Base-by-base conservation (phyloP, 176 grass and related monocot genomes). In the Phoenix dactylifera region DNA sequence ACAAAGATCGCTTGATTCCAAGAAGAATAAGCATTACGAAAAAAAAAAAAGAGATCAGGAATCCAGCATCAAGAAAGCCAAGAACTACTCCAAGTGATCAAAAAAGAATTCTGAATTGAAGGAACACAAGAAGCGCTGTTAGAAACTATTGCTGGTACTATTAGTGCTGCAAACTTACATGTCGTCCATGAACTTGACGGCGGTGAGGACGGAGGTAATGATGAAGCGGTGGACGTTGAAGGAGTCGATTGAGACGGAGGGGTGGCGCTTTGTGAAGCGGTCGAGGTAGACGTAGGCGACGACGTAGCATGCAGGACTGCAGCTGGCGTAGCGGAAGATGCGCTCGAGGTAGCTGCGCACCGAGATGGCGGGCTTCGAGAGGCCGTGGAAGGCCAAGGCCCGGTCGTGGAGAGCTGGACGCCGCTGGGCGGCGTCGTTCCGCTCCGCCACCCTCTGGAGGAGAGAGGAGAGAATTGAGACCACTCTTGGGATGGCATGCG, bases 161-260 rank as follows among this genome's bases (percentile, higher is more conserved):
- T 4, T 58, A 1, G 12, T 16, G 52, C n/a, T 44, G 18, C 24
- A 50, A 4, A 77, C 92, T 63, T 74, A 98, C 93, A 98, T 89
- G 78, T 98, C 93, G 59, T 98, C 93, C 73, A 98, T 67, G 81
- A 98, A 98, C 72, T 98, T 98, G 81, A 98, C 84, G 75, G 93
- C 87, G 60, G 87, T 74, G 71, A 98, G 84, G 67, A 98, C 84
- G 73, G 81, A 83, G 20, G 93, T 98, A 72, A 98, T 98, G 63
- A 92, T 74, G 54, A 98, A 73, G 19, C 93, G 93, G 79, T 98
- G 93, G 76, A 98, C 87, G 73, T 98, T 98, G 76, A 98, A 85
- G 52, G 93, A 98, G 71, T 98, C 84, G 66, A 98, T 71, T 67
- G 76, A 58, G 79, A 98, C 78, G 16, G 72, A 55, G 1, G 84